Conservation (phyloP, 1,284 basidiomycete genomes). For the Ustilago trichophora region DNA sequence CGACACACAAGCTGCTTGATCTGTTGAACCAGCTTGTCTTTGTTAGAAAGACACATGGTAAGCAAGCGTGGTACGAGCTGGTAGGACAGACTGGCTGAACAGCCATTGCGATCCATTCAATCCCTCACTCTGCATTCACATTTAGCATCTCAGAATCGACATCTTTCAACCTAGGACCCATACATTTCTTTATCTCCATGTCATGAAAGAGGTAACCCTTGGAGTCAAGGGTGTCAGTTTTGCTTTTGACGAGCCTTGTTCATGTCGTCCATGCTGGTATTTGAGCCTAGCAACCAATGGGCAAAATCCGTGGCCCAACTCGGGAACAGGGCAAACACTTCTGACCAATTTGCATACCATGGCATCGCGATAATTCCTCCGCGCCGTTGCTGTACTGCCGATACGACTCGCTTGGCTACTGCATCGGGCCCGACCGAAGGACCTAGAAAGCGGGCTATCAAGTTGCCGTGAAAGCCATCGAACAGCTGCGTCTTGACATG, state of each 20-base stretch:
- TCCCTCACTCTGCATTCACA: too few species aligned
- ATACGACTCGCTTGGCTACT: slow-evolving; percentile 45
- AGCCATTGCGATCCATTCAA: too few species aligned
- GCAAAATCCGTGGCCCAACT: slow-evolving; percentile 41
- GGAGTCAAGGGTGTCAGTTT: neutral
- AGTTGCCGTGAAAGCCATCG: slow-evolving; percentile 28
- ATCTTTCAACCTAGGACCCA: too few species aligned
- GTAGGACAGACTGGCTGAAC: slow-evolving; percentile 17
- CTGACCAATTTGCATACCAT: slow-evolving; percentile 56
- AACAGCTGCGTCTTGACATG: slow-evolving; percentile 60
- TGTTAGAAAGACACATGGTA: slow-evolving; percentile 17
- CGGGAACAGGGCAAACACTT: slow-evolving; percentile 44
- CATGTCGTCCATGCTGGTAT: slow-evolving; percentile 37
- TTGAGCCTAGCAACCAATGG: slow-evolving; percentile 34
- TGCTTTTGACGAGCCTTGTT: slow-evolving; percentile 21
- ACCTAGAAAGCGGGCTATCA: slow-evolving; percentile 48
- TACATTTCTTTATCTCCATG: too few species aligned
- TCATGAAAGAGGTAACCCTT: too few species aligned
- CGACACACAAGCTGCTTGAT: slow-evolving; percentile 20
- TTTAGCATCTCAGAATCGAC: too few species aligned
- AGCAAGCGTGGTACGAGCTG: slow-evolving; percentile 26
- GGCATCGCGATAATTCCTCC: slow-evolving; percentile 49
- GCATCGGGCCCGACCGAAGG: slow-evolving; percentile 41
- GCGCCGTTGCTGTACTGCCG: slow-evolving; percentile 39
- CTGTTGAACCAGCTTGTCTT: slow-evolving; percentile 15